phyloP scores from a whole-genome alignment of 2,329 filamentous ascomycete species.

The Alternaria arborescens region DNA sequence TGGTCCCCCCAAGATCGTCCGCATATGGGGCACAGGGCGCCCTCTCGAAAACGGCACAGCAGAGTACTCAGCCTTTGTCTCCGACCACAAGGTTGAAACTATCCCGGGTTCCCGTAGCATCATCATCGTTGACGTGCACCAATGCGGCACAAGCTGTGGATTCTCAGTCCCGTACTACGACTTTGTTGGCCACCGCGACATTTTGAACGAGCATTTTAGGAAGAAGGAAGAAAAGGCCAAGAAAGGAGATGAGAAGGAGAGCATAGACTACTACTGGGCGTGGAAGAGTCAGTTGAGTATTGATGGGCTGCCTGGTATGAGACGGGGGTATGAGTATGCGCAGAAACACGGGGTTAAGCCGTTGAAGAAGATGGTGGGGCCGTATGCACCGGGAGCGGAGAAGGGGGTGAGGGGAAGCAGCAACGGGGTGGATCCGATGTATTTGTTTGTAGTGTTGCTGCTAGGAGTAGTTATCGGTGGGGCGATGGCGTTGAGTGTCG shows the following conservation, averaged over 20 bases:
- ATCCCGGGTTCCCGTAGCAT: constrained; percentile 53
- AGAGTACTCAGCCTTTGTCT: constrained; percentile 48
- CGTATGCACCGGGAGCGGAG: constrained; percentile 36
- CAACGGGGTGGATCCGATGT: constrained; percentile 25
- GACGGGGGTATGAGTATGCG: constrained; percentile 49
- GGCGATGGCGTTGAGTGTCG: constrained; percentile 33
- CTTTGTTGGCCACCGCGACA: constrained; percentile 52
- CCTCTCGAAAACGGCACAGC: constrained; percentile 51
- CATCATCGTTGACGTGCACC: constrained; percentile 55
- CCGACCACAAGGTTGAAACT: constrained; percentile 42
- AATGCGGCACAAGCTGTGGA: constrained; percentile 55
- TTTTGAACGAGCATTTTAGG: constrained; percentile 53
- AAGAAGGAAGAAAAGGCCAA: constrained; percentile 50
- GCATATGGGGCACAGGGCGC: constrained; percentile 53
- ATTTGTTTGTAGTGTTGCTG: constrained; percentile 38
- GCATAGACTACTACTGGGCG: constrained; percentile 57
- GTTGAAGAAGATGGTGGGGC: constrained; percentile 56
- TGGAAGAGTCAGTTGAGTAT: constrained; percentile 55
- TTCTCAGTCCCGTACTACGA: constrained; percentile 57
- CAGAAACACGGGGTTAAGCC: constrained; percentile 50
- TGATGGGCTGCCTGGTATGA: constrained; percentile 57
- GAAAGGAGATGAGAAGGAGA: constrained; percentile 50
- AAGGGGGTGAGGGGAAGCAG: background rate
- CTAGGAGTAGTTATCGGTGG: constrained; percentile 44
- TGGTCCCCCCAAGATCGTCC: constrained; percentile 54